These are phyloP conservation scores for Abrus precatorius DNA, from an alignment of 306 rosid genomes.

Conservation along the genomic window DNA sequence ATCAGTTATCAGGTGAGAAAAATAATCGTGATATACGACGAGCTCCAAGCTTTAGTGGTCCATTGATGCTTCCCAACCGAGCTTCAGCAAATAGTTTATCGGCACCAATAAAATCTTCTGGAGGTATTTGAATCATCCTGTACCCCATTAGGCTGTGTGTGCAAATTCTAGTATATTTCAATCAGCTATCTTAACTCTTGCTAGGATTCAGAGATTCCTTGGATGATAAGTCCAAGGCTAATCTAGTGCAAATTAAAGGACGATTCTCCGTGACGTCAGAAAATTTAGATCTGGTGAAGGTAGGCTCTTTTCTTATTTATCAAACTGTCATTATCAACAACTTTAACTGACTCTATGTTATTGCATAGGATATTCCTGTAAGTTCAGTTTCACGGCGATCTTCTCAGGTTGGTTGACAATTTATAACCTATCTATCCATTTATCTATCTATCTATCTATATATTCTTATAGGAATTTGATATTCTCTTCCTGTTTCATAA, in stretches of 20 bases:
- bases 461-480: slow-evolving; percentile 11
- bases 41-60: slow-evolving; percentile 97
- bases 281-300: slow-evolving; percentile 97
- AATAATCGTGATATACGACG: slow-evolving; percentile 68
- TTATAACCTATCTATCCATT: slow-evolving; percentile 30
- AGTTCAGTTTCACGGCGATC: slow-evolving; percentile 86
- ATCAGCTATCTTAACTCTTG: slow-evolving; percentile 38
- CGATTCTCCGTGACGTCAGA: slow-evolving; percentile 98
- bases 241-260: slow-evolving; percentile 96
- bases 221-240: slow-evolving; percentile 94
- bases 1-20: slow-evolving; percentile 63
- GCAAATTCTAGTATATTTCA: slow-evolving; percentile 30
- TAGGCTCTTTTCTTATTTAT: slow-evolving; percentile 43
- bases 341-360: slow-evolving; percentile 61
- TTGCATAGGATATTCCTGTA: slow-evolving; percentile 88
- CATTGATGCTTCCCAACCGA: slow-evolving; percentile 96
- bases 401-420: slow-evolving; percentile 80
- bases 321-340: slow-evolving; percentile 22
- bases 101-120: slow-evolving; percentile 97
- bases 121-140: slow-evolving; percentile 70
- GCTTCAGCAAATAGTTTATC: slow-evolving; percentile 99
- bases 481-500: slow-evolving; percentile 51
- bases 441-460: slow-evolving; percentile 23
- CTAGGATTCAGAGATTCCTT: slow-evolving; percentile 92
- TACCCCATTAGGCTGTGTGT: slow-evolving; percentile 27